Base-by-base conservation (phyloP, 345 rosid genomes). In the Angophora floribunda region DNA sequence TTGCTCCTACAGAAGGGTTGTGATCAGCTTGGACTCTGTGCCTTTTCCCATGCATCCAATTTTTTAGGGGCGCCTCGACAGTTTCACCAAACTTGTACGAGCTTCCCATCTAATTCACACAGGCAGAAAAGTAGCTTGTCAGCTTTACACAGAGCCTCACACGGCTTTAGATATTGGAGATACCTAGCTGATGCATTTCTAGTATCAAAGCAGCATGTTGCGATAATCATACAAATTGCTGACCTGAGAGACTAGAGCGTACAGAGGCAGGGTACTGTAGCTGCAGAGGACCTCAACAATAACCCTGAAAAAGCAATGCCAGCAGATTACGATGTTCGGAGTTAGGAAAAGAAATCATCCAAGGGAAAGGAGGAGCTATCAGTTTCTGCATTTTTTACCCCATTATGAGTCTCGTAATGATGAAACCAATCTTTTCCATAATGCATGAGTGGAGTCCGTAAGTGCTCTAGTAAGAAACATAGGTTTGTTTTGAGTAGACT, bases 281-380 rank as follows among this genome's bases (percentile, higher is more conserved):
- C 99, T 96, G 93, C 99, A 97, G 17, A 97, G 95, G 52, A 96
- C 97, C 90, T 97, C 98, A 87, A 96, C 97, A 30, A 93, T 86
- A 53, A 92, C 95, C 32, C 99, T 97, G 95, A 87, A 90, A 57
- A 24, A n/a, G 65, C 24, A 61, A 24, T 85, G 80, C 4, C 19
- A 65, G 87, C 21, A 17, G 7, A 30, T 57, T 41, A 36, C 41
- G 24, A 51, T 45, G 15, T 26, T 14, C 30, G 44, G 16, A 13
- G 88, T 44, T 45, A 24, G 36, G 0, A 67, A 67, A 0, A 32
- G 3, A 75, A 75, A 41, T 75, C 47, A 30, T 61, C 85, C 70
- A 51, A 16, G 30, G 4, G 51, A 44, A 49, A 24, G 24, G 28
- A 45, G 6, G n/a, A 36, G 57, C 52, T 16, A 53, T 14, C 67